Evolutionary conservation across 352 stramenopile genomes (phyloP), one percentile per base, ranked within the genome.

Genomic region (Globisporangium radiosum): DNA sequence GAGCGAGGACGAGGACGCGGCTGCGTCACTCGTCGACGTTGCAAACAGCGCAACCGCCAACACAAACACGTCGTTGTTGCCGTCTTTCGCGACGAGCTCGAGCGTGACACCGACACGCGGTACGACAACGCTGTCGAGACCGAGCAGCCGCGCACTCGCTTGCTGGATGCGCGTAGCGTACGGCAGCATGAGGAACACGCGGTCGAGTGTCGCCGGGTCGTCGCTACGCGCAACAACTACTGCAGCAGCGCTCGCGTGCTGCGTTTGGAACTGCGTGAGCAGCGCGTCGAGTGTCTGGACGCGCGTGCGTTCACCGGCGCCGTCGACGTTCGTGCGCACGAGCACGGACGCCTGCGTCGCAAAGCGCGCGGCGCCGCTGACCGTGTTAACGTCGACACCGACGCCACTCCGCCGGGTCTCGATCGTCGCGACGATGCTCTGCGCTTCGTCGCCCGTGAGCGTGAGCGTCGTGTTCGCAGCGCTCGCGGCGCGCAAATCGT

Each of bases 131-230:
- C 63, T 64, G 58, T 75, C 75, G 0, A 81, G 56, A 0, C 75
- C 72, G 17, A 80, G 48, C 37, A 84, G 63, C 8, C 49, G 56
- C 56, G 67, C 55, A 19, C 72, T 76, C 14, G 72, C 44, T 11
- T 68, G 63, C 52, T 79, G 68, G 5, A 78, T 47, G 33, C 70
- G 50, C 10, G 62, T 54, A 5, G 73, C 71, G 43, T 75, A 73
- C 5, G 72, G 74, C 40, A 81, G 59, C 64, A 74, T 79, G n/a
- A 84, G 52, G 63, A 84, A 84, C 15, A 70, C 72, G 4, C 72
- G 68, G n/a, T 65, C 67, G 47, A 75, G 73, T 42, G 69, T 62
- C 14, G 58, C 62, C 47, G 52, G 54, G 49, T 58, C 65, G 47
- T 76, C 25, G 25, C 25, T 25, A 25, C 25, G 67, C 1, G 72